Evolutionary conservation across 2,329 filamentous ascomycete genomes (phyloP).

Genomic region (Penicillium brasilianum): DNA sequence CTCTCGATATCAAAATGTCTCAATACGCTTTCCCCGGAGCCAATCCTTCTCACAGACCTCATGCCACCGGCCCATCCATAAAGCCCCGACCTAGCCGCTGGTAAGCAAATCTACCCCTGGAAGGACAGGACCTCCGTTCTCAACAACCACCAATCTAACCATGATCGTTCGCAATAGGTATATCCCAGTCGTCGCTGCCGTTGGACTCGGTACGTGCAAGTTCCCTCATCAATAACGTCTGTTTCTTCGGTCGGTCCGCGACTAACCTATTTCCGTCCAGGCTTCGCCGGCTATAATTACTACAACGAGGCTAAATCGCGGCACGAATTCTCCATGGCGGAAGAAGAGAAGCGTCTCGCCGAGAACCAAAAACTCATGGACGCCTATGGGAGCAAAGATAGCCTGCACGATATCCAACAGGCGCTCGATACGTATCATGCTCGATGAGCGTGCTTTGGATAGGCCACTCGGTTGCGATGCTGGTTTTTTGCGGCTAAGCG

Average conservation of each 20-base stretch:
- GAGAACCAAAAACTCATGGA: slow-evolving; percentile 51
- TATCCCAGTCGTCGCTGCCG: slow-evolving; percentile 26
- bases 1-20: slow-evolving; percentile 23
- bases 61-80: slow-evolving; percentile 17
- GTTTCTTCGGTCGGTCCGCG: not conserved
- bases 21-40: slow-evolving; percentile 27
- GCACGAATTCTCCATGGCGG: slow-evolving; percentile 18
- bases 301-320: slow-evolving; percentile 23
- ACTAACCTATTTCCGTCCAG: slow-evolving; percentile 20
- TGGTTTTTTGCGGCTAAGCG: slow-evolving; percentile 6
- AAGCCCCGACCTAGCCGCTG: slow-evolving; percentile 26
- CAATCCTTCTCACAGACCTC: slow-evolving; percentile 23
- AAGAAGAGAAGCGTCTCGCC: slow-evolving; percentile 42
- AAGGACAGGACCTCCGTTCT: not conserved
- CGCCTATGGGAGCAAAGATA: slow-evolving; percentile 53
- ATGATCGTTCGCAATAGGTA: slow-evolving; percentile 15
- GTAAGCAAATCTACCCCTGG: slow-evolving; percentile 17
- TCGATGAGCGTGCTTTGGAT: slow-evolving; percentile 31
- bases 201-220: slow-evolving; percentile 26
- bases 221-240: not conserved
- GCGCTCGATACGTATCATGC: slow-evolving; percentile 52
- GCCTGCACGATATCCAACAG: slow-evolving; percentile 50
- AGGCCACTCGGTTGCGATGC: slow-evolving; percentile 4
- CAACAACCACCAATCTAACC: not conserved
- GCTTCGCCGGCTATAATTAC: slow-evolving; percentile 35